Conservation (phyloP, 2,329 filamentous ascomycete species). For the Monosporascus sp. region DNA sequence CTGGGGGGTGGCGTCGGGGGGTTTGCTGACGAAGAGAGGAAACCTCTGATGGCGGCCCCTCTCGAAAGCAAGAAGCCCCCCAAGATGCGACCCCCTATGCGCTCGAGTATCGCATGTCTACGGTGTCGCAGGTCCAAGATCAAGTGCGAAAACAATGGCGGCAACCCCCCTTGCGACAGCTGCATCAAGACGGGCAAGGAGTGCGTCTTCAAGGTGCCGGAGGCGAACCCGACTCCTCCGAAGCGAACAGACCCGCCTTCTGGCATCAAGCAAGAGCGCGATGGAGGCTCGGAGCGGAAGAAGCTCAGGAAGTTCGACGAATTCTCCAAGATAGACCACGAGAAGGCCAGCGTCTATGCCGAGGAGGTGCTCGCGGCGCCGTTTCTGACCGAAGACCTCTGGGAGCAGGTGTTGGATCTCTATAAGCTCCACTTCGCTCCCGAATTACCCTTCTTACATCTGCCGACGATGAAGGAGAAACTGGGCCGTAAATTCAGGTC, state of each 20-base stretch:
- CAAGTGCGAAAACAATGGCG: slow-evolving; percentile 77
- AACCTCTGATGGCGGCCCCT: slow-evolving; percentile 27
- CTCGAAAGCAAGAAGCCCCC: slow-evolving; percentile 37
- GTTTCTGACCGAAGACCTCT: slow-evolving; percentile 59
- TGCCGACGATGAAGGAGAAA: slow-evolving; percentile 55
- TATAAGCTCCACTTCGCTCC: slow-evolving; percentile 69
- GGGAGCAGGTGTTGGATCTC: slow-evolving; percentile 65
- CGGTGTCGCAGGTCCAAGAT: slow-evolving; percentile 77
- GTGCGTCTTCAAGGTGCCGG: slow-evolving; percentile 61
- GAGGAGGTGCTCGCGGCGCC: slow-evolving; percentile 59
- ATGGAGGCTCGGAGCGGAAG: slow-evolving; percentile 45
- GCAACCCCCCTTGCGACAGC: slow-evolving; percentile 66
- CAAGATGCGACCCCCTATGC: slow-evolving; percentile 52
- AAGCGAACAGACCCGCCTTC: slow-evolving; percentile 38
- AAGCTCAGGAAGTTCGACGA: slow-evolving; percentile 41
- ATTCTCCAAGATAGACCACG: slow-evolving; percentile 32
- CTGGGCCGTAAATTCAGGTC: slow-evolving; percentile 38
- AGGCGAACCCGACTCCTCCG: slow-evolving; percentile 35
- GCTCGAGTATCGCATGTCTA: slow-evolving; percentile 75
- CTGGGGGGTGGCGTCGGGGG: slow-evolving; percentile 17
- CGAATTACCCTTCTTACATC: slow-evolving; percentile 67
- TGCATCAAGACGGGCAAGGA: slow-evolving; percentile 68
- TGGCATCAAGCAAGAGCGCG: slow-evolving; percentile 35
- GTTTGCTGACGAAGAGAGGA: slow-evolving; percentile 25
- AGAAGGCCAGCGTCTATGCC: slow-evolving; percentile 33